phyloP scores from a whole-genome alignment of 345 rosid genomes.

The Salix purpurea region DNA sequence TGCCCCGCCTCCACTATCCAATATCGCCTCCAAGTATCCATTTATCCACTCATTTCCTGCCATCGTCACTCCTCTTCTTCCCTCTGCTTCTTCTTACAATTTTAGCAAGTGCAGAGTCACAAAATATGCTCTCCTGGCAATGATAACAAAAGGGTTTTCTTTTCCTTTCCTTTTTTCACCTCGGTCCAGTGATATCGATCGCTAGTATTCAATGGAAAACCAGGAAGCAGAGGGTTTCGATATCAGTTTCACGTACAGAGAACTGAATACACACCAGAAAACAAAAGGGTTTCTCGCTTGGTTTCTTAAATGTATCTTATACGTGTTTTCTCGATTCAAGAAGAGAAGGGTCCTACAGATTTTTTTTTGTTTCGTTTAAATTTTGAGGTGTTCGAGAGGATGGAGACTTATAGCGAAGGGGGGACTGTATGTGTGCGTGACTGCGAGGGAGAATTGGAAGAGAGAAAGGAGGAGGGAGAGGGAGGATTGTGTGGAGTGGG shows the following conservation, averaged over 20 bases:
- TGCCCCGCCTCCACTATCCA: constrained; percentile 65
- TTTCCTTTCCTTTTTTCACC: not conserved
- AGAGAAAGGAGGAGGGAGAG: no score
- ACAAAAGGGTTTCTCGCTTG: not conserved
- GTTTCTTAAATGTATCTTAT: not conserved
- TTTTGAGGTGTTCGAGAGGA: no score
- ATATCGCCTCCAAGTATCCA: constrained; percentile 90
- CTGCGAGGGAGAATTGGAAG: not conserved
- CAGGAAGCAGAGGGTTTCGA: not conserved
- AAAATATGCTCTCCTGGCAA: not conserved
- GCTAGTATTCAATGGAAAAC: not conserved
- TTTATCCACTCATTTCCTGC: constrained; percentile 98
- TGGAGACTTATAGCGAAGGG: not conserved
- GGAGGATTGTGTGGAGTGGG: constrained; percentile 5
- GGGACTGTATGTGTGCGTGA: no score
- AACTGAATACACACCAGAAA: not conserved
- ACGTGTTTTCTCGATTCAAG: not conserved
- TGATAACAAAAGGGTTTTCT: not conserved
- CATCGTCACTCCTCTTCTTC: constrained; percentile 29
- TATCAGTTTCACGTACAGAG: not conserved
- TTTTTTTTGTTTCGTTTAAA: not conserved
- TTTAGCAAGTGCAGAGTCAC: no score
- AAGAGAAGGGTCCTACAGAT: not conserved
- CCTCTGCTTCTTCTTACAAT: not conserved
- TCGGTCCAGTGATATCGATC: not conserved